Percentiles rank a stretch among this genome's conserved stretches.
Evolutionary conservation across 768 basidiomycete genomes (phyloP).

Genomic region (Collybia sordida): DNA sequence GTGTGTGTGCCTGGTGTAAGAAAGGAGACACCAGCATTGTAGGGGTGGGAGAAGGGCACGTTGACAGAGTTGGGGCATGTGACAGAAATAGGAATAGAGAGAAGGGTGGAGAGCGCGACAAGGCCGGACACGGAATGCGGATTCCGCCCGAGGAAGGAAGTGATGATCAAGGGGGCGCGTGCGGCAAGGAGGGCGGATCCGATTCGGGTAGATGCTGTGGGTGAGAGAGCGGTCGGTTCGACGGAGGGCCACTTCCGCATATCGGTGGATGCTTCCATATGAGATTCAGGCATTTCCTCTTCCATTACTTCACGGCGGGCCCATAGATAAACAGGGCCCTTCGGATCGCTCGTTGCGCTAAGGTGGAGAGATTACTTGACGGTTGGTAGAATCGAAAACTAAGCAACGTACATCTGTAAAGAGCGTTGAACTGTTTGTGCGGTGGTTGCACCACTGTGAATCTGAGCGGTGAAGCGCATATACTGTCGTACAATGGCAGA

Average conservation of each 20-base stretch:
- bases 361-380: background rate
- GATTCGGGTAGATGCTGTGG: constrained; percentile 36
- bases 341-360: constrained; percentile 69
- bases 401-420: constrained; percentile 58
- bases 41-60: constrained; percentile 57
- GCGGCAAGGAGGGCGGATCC: constrained; percentile 49
- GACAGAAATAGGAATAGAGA: constrained; percentile 55
- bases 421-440: constrained; percentile 54
- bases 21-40: constrained; percentile 52
- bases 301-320: constrained; percentile 72
- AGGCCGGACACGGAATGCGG: constrained; percentile 45
- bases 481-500: constrained; percentile 71
- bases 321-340: constrained; percentile 76
- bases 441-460: constrained; percentile 52
- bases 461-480: constrained; percentile 66
- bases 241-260: constrained; percentile 51
- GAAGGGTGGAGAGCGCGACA: constrained; percentile 42
- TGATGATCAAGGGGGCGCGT: constrained; percentile 59
- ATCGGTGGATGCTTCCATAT: constrained; percentile 28
- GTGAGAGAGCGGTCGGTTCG: constrained; percentile 47
- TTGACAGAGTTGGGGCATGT: constrained; percentile 51
- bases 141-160: constrained; percentile 62
- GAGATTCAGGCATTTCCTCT: constrained; percentile 47
- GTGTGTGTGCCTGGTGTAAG: constrained; percentile 44
- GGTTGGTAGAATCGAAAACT: background rate